Conservation (phyloP, 2,329 filamentous ascomycete species). For the Cordyceps cateniannulata region DNA sequence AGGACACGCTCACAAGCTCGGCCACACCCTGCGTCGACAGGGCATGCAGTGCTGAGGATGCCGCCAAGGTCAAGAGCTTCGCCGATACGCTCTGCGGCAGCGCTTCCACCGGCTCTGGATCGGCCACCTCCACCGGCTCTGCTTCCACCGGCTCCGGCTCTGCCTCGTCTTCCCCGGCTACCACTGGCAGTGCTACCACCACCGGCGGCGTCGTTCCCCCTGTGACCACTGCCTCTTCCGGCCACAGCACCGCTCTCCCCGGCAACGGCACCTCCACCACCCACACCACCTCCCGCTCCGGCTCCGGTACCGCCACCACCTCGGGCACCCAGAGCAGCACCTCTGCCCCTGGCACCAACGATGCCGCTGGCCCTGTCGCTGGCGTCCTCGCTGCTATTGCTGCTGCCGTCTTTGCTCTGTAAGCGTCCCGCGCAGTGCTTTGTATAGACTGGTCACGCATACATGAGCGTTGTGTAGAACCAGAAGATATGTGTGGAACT, state of each 20-base stretch:
- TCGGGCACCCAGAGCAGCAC: not conserved
- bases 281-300: conserved; percentile 18
- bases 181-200: not conserved
- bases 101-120: conserved; percentile 9
- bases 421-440: conserved; percentile 12
- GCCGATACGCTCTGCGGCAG: conserved; percentile 22
- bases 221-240: conserved; percentile 1
- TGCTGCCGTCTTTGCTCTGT: conserved; percentile 28
- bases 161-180: conserved; percentile 11
- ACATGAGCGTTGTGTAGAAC: not conserved
- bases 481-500: not conserved
- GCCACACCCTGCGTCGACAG: conserved; percentile 27
- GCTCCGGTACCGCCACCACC: not conserved
- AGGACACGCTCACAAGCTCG: conserved; percentile 23
- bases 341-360: not conserved
- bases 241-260: not conserved
- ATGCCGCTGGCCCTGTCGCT: conserved; percentile 19
- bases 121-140: not conserved
- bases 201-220: conserved; percentile 1
- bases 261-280: conserved; percentile 19
- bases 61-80: conserved; percentile 24
- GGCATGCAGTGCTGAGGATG: conserved; percentile 27
- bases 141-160: not conserved
- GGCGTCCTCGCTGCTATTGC: conserved; percentile 25
- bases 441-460: not conserved